Conservation (phyloP, 2,329 filamentous ascomycete species). For the Torrubiella hemipterigena region DNA sequence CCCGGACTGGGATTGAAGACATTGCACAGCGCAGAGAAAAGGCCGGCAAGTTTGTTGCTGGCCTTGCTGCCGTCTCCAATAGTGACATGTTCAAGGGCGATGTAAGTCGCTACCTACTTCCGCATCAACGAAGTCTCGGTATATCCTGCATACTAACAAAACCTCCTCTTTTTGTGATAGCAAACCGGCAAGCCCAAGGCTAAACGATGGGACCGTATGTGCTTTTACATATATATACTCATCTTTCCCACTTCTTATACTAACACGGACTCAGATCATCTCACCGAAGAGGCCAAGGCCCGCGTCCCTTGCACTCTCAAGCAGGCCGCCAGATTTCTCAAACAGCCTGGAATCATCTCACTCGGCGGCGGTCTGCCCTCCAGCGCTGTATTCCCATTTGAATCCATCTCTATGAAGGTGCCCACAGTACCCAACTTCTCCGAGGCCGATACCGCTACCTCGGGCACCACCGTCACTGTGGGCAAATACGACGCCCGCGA, state of each 20-base stretch:
- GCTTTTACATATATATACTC: neutral
- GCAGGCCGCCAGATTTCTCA: slow-evolving; percentile 65
- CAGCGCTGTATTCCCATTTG: slow-evolving; percentile 84
- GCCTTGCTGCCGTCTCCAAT: slow-evolving; percentile 63
- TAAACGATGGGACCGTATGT: slow-evolving; percentile 75
- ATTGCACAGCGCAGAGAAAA: slow-evolving; percentile 58
- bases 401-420: slow-evolving; percentile 63
- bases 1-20: too few relatives aligned
- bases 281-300: slow-evolving; percentile 50
- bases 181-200: slow-evolving; percentile 57
- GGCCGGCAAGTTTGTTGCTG: slow-evolving; percentile 60
- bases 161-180: neutral
- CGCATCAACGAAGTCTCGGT: neutral
- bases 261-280: slow-evolving; percentile 27
- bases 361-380: slow-evolving; percentile 86
- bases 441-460: slow-evolving; percentile 50
- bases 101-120: slow-evolving; percentile 27
- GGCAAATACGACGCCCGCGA: slow-evolving; percentile 76
- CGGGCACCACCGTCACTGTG: slow-evolving; percentile 49
- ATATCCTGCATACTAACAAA: neutral
- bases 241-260: neutral
- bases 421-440: slow-evolving; percentile 59
- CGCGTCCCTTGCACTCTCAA: slow-evolving; percentile 66
- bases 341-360: slow-evolving; percentile 75
- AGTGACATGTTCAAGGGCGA: slow-evolving; percentile 76